Conservation (phyloP, 108 stramenopile genomes). For the Fistulifera pelliculosa region DNA sequence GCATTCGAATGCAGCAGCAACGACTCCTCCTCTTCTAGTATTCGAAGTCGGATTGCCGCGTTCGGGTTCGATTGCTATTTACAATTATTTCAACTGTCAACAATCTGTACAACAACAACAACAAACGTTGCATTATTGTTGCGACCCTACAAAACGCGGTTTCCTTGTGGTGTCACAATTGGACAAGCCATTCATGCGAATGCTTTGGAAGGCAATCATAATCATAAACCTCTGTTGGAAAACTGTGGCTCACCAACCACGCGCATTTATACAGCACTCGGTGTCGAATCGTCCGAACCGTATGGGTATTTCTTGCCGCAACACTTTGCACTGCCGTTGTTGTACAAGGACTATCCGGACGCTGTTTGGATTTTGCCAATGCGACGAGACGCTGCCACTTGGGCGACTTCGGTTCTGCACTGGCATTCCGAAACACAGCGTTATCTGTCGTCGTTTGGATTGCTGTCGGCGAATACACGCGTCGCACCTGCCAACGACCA, state of each 20-base stretch:
- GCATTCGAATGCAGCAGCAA: too few relatives aligned
- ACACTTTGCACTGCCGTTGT: slow-evolving; percentile 25
- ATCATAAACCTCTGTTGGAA: neutral
- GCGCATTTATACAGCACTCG: neutral
- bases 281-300: slow-evolving; percentile 1
- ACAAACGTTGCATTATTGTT: slow-evolving; percentile 38
- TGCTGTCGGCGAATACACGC: neutral
- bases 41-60: slow-evolving; percentile 19
- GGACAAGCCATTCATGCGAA: neutral
- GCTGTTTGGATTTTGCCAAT: slow-evolving; percentile 25
- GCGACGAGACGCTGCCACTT: slow-evolving; percentile 8
- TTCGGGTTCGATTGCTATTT: slow-evolving; percentile 22
- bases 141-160: slow-evolving; percentile 4
- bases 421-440: slow-evolving; percentile 24
- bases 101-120: too few relatives aligned
- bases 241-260: neutral
- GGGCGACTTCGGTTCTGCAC: slow-evolving; percentile 24
- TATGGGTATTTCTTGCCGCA: slow-evolving; percentile 16
- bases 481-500: neutral
- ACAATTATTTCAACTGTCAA: slow-evolving; percentile 27
- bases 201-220: too few relatives aligned
- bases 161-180: slow-evolving; percentile 15
- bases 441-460: slow-evolving; percentile 14
- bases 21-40: neutral
- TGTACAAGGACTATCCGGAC: slow-evolving; percentile 24